Conservation (phyloP, 148 eudicot genomes). For the Nepenthes gracilis region DNA sequence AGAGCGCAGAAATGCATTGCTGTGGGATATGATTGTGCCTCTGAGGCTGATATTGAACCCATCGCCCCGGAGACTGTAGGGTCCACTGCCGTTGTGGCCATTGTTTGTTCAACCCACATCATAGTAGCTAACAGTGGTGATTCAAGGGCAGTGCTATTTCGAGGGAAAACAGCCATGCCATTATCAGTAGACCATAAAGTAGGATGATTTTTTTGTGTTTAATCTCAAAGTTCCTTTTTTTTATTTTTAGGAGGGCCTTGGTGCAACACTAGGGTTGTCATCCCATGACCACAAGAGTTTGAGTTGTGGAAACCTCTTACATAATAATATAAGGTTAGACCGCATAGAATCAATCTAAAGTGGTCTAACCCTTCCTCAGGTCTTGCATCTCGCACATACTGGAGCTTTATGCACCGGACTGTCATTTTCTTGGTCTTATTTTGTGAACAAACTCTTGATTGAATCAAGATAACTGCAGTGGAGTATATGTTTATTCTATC, state of each 20-base stretch:
- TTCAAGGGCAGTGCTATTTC: slow-evolving; percentile 59
- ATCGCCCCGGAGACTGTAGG: slow-evolving; percentile 51
- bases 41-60: slow-evolving; percentile 21
- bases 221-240: too few species aligned
- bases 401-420: too few species aligned
- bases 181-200: slow-evolving; percentile 51
- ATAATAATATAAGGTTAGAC: too few species aligned
- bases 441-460: background rate
- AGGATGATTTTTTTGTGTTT: slow-evolving; percentile 8
- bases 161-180: slow-evolving; percentile 41
- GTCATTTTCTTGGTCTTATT: background rate
- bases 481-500: background rate
- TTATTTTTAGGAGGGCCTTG: too few species aligned
- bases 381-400: too few species aligned
- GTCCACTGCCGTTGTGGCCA: slow-evolving; percentile 50
- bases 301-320: too few species aligned
- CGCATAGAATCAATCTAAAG: too few species aligned
- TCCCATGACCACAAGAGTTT: too few species aligned
- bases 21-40: slow-evolving; percentile 5
- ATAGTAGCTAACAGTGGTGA: slow-evolving; percentile 48
- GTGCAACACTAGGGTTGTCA: too few species aligned
- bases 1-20: slow-evolving; percentile 14
- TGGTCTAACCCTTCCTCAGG: too few species aligned
- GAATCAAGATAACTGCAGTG: background rate
- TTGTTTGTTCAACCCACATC: slow-evolving; percentile 38